Evolutionary conservation across 345 rosid species (phyloP).

Genomic region (Ricinus communis): DNA sequence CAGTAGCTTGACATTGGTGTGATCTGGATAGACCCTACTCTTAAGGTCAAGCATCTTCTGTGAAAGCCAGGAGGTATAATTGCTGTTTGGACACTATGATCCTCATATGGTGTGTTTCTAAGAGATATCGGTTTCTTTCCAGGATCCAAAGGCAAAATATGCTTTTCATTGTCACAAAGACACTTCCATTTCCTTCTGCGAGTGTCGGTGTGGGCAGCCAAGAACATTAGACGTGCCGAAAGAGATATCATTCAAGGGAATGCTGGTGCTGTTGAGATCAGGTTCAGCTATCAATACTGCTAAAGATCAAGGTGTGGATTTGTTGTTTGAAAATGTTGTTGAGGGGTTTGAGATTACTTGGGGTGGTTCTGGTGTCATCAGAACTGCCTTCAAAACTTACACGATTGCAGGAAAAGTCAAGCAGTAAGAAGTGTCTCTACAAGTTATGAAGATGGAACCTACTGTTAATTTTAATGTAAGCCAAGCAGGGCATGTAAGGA

Average conservation of each 20-base stretch:
- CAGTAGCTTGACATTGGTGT: no score
- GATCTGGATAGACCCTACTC: no score
- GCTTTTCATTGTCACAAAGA: slow-evolving; percentile 6
- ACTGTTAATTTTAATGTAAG: no score
- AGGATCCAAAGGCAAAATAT: no score
- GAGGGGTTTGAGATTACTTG: slow-evolving; percentile 54
- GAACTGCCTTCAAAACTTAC: slow-evolving; percentile 50
- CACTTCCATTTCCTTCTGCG: slow-evolving; percentile 47
- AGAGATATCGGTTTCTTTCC: no score
- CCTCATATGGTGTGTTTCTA: no score
- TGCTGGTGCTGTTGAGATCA: no score
- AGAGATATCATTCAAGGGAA: no score
- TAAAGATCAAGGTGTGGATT: slow-evolving; percentile 55
- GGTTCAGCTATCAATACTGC: slow-evolving; percentile 32
- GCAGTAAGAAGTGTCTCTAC: no score
- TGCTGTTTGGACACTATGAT: slow-evolving; percentile 23
- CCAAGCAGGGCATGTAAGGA: no score
- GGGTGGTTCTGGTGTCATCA: slow-evolving; percentile 52
- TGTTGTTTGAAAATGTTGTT: slow-evolving; percentile 40
- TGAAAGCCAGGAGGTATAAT: slow-evolving; percentile 59
- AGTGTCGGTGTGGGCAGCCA: background rate
- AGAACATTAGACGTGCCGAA: no score
- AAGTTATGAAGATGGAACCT: no score
- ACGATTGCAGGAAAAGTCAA: slow-evolving; percentile 57
- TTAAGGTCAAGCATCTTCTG: slow-evolving; percentile 27